Percentiles rank a stretch among this genome's conserved stretches.
Conservation (phyloP, 225 moss, liverwort and hornwort genomes). For the Marchantia paleacea region DNA sequence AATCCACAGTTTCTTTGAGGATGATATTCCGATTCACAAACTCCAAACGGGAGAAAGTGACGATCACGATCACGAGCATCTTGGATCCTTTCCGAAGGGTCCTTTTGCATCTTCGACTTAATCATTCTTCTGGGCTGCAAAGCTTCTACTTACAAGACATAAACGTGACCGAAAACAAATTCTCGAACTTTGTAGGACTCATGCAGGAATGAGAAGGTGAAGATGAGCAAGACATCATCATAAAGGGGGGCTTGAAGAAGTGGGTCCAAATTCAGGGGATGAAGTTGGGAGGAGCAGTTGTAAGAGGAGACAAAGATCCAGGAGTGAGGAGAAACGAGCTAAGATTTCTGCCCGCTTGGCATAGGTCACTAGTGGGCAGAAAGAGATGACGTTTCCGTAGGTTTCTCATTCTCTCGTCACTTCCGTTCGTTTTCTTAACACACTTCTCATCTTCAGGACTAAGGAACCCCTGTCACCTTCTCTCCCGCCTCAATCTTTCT, state of each 20-base stretch:
- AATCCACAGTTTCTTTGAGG: constrained; percentile 19
- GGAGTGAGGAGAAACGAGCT: background rate
- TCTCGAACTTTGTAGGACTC: background rate
- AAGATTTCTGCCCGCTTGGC: background rate
- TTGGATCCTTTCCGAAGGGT: background rate
- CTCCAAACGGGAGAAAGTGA: background rate
- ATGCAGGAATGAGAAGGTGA: background rate
- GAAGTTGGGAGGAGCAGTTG: background rate
- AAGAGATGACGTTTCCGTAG: background rate
- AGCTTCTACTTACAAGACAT: background rate
- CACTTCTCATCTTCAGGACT: background rate
- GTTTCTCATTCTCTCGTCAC: background rate
- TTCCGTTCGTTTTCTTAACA: background rate
- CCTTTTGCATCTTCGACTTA: background rate
- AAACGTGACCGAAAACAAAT: background rate
- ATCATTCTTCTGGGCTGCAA: background rate
- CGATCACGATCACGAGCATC: background rate
- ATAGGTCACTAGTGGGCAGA: background rate
- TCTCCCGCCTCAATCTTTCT: background rate
- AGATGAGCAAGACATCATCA: background rate
- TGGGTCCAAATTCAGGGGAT: background rate
- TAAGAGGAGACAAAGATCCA: background rate
- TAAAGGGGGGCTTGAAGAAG: background rate
- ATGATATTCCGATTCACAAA: background rate
- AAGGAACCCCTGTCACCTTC: background rate